Base-by-base conservation (phyloP, 441 rosid species). In the Isatis lusitanica region DNA sequence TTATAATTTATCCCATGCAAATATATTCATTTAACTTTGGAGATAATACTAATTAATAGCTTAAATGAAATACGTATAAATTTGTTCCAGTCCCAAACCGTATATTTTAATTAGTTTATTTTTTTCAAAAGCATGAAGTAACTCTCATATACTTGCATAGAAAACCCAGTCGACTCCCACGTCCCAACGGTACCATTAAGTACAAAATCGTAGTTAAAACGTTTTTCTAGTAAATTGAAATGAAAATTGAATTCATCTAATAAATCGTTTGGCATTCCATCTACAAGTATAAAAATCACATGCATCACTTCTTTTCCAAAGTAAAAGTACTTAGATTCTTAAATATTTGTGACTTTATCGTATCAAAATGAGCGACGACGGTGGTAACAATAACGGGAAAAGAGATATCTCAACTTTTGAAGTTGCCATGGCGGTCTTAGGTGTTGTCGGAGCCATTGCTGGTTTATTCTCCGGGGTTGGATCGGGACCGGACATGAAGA, bases 181-280 rank as follows among this genome's bases (percentile, higher is more conserved):
- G 1, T 6, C 6, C 3, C 0, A 63, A 44, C 71, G 13, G 31
- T 55, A 0, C 39, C 56, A 33, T 42, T 63, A 53, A 53, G 48
- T 42, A 15, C 42, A 50, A 9, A 63, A 5, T n/a, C 31, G 16
- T 50, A 38, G 39, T 63, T 9, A 53, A 42, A 15, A 35, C 51
- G 24, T 47, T 9, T 2, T 66, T 67, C 53, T 66, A 48, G 67
- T 48, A 66, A 66, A 66, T 74, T 66, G 78, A 10, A 38, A 13
- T 1, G 33, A 36, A 5, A 26, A 0, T 12, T 66, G 12, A 47
- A 9, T 26, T 6, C 60, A 58, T 55, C 57, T 46, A 58, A 24
- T 5, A 46, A 56, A 73, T 26, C 65, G 50, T 73, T 56, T 65
- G 24, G 26, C 9, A 33, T 66, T 12, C 17, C 58, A 64, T 64